phyloP scores from a whole-genome alignment of 139 green algal genomes.

The Bryopsis sp. region DNA sequence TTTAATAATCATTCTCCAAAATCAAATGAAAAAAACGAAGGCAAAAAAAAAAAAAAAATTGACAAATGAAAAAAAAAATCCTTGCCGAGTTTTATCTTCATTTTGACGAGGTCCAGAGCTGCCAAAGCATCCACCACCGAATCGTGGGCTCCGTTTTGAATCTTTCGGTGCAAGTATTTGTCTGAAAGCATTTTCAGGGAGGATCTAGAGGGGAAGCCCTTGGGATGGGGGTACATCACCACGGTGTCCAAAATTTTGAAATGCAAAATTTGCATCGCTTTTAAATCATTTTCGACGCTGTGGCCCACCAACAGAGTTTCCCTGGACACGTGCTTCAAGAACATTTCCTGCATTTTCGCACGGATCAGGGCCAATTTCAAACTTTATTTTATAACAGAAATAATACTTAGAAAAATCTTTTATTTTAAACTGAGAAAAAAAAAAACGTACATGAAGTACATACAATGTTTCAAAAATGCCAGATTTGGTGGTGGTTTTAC shows the following conservation, averaged over 20 bases:
- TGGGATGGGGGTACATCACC: conserved; percentile 41
- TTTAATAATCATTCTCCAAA: too few relatives aligned
- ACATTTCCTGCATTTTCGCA: conserved; percentile 23
- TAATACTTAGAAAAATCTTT: too few relatives aligned
- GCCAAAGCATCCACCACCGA: conserved; percentile 36
- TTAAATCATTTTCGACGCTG: conserved; percentile 45
- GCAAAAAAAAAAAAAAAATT: not conserved
- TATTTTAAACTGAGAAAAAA: too few relatives aligned
- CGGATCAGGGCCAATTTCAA: too few relatives aligned
- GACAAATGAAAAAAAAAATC: not conserved
- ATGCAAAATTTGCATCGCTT: conserved; percentile 33
- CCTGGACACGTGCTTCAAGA: conserved; percentile 5
- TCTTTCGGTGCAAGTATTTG: conserved; percentile 28
- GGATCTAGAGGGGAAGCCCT: conserved; percentile 9
- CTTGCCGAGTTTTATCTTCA: conserved; percentile 37
- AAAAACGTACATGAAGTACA: too few relatives aligned
- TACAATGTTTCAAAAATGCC: too few relatives aligned
- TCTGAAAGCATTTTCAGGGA: conserved; percentile 7
- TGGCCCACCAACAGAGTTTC: conserved; percentile 47
- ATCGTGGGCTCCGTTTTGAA: conserved; percentile 46
- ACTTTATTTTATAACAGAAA: too few relatives aligned
- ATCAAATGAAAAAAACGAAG: not conserved
- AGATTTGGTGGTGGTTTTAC: too few relatives aligned
- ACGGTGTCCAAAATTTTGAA: conserved; percentile 35
- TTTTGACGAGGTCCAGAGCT: conserved; percentile 38